These are phyloP conservation scores for Russula sp. DNA, from an alignment of 768 basidiomycete genomes.

Conservation along the genomic window DNA sequence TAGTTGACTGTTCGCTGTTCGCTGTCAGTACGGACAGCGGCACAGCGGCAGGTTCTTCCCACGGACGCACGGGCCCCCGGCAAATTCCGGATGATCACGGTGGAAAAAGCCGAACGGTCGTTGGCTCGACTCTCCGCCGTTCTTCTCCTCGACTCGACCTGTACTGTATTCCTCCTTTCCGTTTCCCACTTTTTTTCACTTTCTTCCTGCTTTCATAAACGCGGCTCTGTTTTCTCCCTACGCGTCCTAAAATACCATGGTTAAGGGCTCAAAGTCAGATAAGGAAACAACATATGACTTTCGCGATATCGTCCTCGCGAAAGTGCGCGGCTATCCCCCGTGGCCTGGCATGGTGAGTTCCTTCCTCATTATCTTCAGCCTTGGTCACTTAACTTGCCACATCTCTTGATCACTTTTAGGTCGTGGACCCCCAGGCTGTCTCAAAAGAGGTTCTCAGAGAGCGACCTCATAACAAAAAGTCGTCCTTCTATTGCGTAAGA, in stretches of 20 bases:
- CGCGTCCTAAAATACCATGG: constrained; percentile 33
- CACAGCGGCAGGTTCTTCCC: not conserved
- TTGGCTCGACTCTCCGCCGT: not conserved
- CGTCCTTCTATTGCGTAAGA: constrained; percentile 64
- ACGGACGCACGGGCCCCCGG: constrained; percentile 26
- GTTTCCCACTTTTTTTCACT: not conserved
- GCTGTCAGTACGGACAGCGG: no score
- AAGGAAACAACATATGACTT: constrained; percentile 51
- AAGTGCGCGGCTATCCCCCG: constrained; percentile 89
- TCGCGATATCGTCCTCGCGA: constrained; percentile 87
- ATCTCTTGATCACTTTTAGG: constrained; percentile 46
- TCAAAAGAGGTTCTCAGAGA: constrained; percentile 61
- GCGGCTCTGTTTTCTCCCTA: constrained; percentile 11
- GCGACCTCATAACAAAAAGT: constrained; percentile 71
- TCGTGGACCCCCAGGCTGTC: constrained; percentile 71
- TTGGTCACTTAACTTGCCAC: constrained; percentile 12
- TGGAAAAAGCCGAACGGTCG: constrained; percentile 14
- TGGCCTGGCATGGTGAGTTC: constrained; percentile 92
- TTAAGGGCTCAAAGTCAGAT: constrained; percentile 41
- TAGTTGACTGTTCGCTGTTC: no score
- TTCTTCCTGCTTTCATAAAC: not conserved
- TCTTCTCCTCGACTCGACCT: not conserved
- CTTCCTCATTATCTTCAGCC: constrained; percentile 30
- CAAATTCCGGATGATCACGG: constrained; percentile 23
- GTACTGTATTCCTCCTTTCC: not conserved